These are phyloP conservation scores for Scolecobasidium constrictum DNA, from an alignment of 2,329 filamentous ascomycete genomes.

Conservation along the genomic window DNA sequence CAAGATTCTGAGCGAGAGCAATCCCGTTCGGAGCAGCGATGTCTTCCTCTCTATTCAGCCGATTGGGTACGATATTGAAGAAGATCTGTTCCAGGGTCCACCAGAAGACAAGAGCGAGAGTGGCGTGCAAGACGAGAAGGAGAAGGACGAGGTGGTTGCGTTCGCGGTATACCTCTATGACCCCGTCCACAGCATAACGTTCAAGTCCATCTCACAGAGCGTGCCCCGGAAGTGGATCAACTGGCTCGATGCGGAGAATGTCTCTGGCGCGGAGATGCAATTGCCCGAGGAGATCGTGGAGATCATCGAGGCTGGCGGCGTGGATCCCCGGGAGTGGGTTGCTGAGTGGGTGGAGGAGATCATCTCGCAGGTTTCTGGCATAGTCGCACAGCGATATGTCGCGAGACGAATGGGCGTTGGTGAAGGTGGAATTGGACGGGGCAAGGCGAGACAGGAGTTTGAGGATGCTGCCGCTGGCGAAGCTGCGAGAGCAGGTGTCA, in stretches of 20 bases:
- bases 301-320: constrained; percentile 62
- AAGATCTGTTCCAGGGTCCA: constrained; percentile 54
- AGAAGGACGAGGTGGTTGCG: constrained; percentile 52
- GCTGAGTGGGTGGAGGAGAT: constrained; percentile 94
- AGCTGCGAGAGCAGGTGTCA: constrained; percentile 43
- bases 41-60: constrained; percentile 95
- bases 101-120: constrained; percentile 40
- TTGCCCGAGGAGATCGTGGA: constrained; percentile 78
- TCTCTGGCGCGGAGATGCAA: constrained; percentile 21
- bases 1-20: constrained; percentile 68
- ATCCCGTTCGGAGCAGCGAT: constrained; percentile 85
- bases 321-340: constrained; percentile 94
- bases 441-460: constrained; percentile 43
- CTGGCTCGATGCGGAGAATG: constrained; percentile 70
- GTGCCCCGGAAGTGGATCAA: constrained; percentile 77
- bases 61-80: constrained; percentile 53
- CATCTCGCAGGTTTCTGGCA: constrained; percentile 64
- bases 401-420: constrained; percentile 93
- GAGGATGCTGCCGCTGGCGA: constrained; percentile 50
- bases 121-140: constrained; percentile 44
- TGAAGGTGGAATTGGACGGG: constrained; percentile 56
- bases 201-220: constrained; percentile 69
- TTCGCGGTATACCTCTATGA: constrained; percentile 78
- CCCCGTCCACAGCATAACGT: constrained; percentile 83
- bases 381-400: constrained; percentile 91